Base-by-base conservation (phyloP, 73 alveolate genomes). In the Loxodes magnus region DNA sequence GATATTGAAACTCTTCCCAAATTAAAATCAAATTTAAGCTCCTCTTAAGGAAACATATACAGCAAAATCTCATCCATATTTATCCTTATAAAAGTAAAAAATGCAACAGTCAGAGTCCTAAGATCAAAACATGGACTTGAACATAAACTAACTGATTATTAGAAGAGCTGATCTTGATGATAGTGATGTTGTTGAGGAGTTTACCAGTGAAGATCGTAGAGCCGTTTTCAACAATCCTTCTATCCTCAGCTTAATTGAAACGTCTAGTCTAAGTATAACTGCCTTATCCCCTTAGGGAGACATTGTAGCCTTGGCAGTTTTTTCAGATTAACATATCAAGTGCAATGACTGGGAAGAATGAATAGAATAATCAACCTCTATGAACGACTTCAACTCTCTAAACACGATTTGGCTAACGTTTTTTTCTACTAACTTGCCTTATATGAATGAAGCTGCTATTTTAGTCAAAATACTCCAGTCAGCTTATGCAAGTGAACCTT, bases 271-370 rank as follows among this genome's bases (percentile, higher is more conserved):
- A 15, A 42, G 87, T 12, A 77, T 85, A 44, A 75, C 90, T n/a
- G 92, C 79, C 34, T 68, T 85, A 31, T 81, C 79, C 61, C 63
- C 62, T 20, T 63, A 80, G 26, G 87, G 87, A 21, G 46, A 42
- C 6, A 76, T 85, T n/a, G 77, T 80, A 21, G 96, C 88, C 33
- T 72, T 73, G 52, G 96, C 96, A 12, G 85, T 87, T 12, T 85
- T 85, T 48, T 87, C 79, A 62, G 96, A 85, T 49, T 74, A 50
- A 56, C 96, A 93, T 7, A 54, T 82, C 75, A 20, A 84, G 87
- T 10, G 48, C 36, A 64, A 62, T 71, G 46, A 89, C 74, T 61
- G 82, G 71, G 50, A 55, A 72, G 56, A 87, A 79, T 33, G 86
- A 79, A 56, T 79, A 84, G 69, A 56, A 57, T 64, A 55, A 51